A percentile compares a stretch with the other conserved stretches of the same genome.
These are phyloP conservation scores for Penicillium sp. DNA, from an alignment of 2,329 filamentous ascomycete species.

Conservation along the genomic window DNA sequence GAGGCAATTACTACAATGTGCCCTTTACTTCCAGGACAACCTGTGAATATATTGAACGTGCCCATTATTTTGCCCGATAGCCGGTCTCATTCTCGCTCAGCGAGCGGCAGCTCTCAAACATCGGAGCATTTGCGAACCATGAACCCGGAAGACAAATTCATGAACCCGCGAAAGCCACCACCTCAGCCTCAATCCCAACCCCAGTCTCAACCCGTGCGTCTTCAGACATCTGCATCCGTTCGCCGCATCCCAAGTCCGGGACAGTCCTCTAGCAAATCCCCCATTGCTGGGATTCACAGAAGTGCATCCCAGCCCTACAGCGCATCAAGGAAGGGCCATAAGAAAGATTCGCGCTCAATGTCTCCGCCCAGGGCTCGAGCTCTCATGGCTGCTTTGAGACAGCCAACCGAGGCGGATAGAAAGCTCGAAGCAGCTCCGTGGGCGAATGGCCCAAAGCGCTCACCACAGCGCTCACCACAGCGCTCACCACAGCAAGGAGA, in stretches of 20 bases:
- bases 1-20: slow-evolving; percentile 76
- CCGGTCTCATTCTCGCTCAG: slow-evolving; percentile 59
- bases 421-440: slow-evolving; percentile 9
- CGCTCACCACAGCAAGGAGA: slow-evolving; percentile 3
- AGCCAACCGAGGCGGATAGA: slow-evolving; percentile 27
- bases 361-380: slow-evolving; percentile 40
- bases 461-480: neutral
- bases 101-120: slow-evolving; percentile 62
- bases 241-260: slow-evolving; percentile 25
- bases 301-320: slow-evolving; percentile 40
- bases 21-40: slow-evolving; percentile 84
- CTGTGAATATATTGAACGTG: slow-evolving; percentile 80
- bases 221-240: slow-evolving; percentile 47
- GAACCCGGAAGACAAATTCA: slow-evolving; percentile 75
- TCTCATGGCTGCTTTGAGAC: slow-evolving; percentile 40
- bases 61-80: slow-evolving; percentile 64
- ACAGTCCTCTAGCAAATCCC: slow-evolving; percentile 30
- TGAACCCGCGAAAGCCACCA: slow-evolving; percentile 64
- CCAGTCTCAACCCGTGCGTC: slow-evolving; percentile 43
- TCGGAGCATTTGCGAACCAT: slow-evolving; percentile 67
- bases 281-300: slow-evolving; percentile 27
- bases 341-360: slow-evolving; percentile 36
- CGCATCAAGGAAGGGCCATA: slow-evolving; percentile 18
- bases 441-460: slow-evolving; percentile 7
- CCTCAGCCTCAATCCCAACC: slow-evolving; percentile 49